Base-by-base conservation (phyloP, 495 filamentous ascomycete genomes). In the Friedmanniomyces endolithicus region DNA sequence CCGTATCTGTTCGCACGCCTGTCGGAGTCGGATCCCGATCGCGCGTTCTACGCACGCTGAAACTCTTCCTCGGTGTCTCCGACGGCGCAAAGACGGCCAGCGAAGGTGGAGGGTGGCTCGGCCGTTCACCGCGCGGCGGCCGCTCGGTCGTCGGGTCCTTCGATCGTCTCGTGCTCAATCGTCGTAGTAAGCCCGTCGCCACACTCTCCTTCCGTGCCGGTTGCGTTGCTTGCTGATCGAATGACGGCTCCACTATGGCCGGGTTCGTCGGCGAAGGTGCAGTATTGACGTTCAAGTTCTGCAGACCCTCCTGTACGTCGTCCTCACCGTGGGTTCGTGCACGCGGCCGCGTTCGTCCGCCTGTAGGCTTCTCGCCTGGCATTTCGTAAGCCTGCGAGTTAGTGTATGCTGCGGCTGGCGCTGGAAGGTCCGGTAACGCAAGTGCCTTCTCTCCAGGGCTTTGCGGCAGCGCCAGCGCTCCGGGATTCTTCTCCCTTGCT, bases 261-360 rank as follows among this genome's bases (percentile, higher is more conserved):
- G 78, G 74, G 1, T 79, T 74, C 12, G 73, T 67, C 64, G 81
- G 74, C 55, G 74, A 68, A 33, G 72, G 69, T 8, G 74, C 68
- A 7, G 74, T 64, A 51, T 77, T 67, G 62, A 85, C 60, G 66
- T 88, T 81, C 17, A 85, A 68, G 63, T 83, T 84, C 68, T 88
- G 87, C 69, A 87, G 71, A 2, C 76, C 78, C 48, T 92, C 86
- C 2, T 81, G 73, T 16, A 90, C 78, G 33, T 99, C 94, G 58
- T 97, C 92, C 68, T 97, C 92, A 40, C 92, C 94, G 64, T 97
- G 94, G 0, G 92, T 97, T 53, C 94, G 74, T 27, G 92, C 89
- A 41, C 92, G 78, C 11, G 88, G 88, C 47, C 92, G 78, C 24
- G 86, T 83, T 31, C 92, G 77, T 54, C 85, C 82, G 24, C 86